phyloP scores from a whole-genome alignment of 106 monocot species.

The Cymbidium sinense region DNA sequence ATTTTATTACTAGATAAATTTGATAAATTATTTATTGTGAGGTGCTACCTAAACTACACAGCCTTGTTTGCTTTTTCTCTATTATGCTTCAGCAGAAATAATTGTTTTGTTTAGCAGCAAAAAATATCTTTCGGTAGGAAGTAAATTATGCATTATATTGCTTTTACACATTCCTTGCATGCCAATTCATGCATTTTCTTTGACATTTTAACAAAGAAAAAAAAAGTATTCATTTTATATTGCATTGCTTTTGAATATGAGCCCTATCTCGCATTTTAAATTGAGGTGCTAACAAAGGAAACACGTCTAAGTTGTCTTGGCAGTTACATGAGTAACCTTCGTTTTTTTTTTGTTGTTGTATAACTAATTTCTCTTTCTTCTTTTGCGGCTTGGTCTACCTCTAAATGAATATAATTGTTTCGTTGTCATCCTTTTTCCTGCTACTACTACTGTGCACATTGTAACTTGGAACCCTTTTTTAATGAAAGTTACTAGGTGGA shows the following conservation, averaged over 20 bases:
- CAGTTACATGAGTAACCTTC: neutral
- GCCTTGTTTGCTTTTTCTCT: neutral
- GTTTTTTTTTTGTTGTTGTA: neutral
- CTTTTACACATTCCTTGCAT: neutral
- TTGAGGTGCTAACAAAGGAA: neutral
- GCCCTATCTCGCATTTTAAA: too few relatives aligned
- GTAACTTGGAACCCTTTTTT: neutral
- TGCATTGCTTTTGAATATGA: too few relatives aligned
- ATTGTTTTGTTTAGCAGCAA: neutral
- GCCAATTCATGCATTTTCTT: neutral
- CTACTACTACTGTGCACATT: neutral
- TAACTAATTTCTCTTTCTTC: neutral
- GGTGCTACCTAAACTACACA: neutral
- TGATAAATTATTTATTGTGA: neutral
- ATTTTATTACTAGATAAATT: neutral
- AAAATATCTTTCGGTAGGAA: neutral
- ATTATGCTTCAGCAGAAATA: neutral
- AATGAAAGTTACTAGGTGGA: constrained; percentile 47
- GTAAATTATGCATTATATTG: neutral
- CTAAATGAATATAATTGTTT: neutral
- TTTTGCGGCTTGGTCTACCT: neutral
- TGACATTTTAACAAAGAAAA: neutral
- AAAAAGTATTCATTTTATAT: neutral
- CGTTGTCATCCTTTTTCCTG: neutral
- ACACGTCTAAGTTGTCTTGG: neutral